These are phyloP conservation scores for Eucalyptus polyanthemos DNA, from an alignment of 345 rosid species.

Conservation along the genomic window DNA sequence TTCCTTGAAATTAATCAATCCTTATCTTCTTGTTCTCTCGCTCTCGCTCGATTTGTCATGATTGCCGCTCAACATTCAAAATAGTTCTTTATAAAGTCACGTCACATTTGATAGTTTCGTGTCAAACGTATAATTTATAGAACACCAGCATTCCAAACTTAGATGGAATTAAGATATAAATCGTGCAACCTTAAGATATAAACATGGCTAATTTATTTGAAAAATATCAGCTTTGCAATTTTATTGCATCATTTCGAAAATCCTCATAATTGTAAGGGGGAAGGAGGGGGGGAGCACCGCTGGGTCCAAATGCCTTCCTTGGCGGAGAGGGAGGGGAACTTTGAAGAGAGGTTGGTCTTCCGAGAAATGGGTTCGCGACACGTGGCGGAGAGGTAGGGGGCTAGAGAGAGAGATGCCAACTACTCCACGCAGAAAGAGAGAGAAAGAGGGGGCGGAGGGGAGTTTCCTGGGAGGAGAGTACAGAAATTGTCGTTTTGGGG, in stretches of 20 bases:
- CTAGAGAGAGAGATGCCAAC: constrained; percentile 10
- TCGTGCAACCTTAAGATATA: not conserved
- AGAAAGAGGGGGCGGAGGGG: not conserved
- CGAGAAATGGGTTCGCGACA: constrained; percentile 26
- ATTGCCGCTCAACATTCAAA: rapidly evolving
- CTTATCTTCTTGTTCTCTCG: rapidly evolving
- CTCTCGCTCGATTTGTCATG: rapidly evolving
- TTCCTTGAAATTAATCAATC: rapidly evolving
- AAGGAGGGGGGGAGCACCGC: not conserved
- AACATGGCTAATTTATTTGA: not conserved
- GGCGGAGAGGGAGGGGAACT: not conserved
- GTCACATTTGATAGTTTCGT: rapidly evolving
- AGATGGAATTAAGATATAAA: not conserved
- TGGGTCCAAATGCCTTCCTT: not conserved
- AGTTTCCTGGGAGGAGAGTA: not conserved
- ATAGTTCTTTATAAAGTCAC: rapidly evolving
- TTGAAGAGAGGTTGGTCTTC: constrained; percentile 6
- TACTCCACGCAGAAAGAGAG: constrained; percentile 3
- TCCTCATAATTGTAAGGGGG: not conserved
- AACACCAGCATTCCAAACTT: rapidly evolving
- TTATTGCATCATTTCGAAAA: not conserved
- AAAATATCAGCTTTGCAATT: not conserved
- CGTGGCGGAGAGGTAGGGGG: constrained; percentile 13
- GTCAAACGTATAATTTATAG: no score
- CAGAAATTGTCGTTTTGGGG: not conserved